Percentiles rank a stretch among this genome's conserved stretches.
phyloP scores from a whole-genome alignment of 2,329 filamentous ascomycete genomes.

The Fusarium lyarnte region DNA sequence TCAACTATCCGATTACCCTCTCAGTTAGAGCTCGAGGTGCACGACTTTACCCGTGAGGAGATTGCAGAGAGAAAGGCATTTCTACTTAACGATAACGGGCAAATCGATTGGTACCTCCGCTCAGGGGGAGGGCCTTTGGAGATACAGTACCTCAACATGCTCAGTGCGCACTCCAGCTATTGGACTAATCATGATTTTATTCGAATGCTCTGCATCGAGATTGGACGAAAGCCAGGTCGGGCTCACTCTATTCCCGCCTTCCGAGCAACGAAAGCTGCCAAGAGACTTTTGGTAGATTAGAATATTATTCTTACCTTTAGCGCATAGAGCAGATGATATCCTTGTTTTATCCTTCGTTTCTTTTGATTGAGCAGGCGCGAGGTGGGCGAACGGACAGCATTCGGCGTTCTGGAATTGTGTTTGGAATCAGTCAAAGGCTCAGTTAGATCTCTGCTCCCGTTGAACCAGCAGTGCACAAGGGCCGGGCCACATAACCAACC shows the following conservation, averaged over 20 bases:
- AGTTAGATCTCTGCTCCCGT: constrained; percentile 1
- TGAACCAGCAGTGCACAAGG: background rate
- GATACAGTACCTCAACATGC: constrained; percentile 97
- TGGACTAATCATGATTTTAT: constrained; percentile 90
- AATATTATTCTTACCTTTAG: background rate
- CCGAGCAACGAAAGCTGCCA: constrained; percentile 65
- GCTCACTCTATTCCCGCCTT: constrained; percentile 66
- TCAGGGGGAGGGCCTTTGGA: constrained; percentile 88
- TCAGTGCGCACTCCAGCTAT: constrained; percentile 94
- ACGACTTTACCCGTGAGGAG: constrained; percentile 93
- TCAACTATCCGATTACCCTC: constrained; percentile 62
- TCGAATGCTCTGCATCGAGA: constrained; percentile 88
- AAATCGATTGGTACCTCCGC: constrained; percentile 89
- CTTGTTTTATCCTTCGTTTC: background rate
- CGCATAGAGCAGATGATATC: background rate
- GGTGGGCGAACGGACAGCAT: background rate
- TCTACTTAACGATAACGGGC: constrained; percentile 93
- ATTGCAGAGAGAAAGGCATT: constrained; percentile 89
- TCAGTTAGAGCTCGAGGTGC: constrained; percentile 90
- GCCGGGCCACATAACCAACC: background rate
- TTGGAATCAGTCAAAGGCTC: background rate
- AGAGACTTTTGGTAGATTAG: constrained; percentile 47
- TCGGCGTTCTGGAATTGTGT: background rate
- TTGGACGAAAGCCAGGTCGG: constrained; percentile 78
- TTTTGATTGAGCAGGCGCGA: constrained; percentile 1